Conservation (phyloP, 2,329 filamentous ascomycete genomes). For the Dothiorella sarmentorum region DNA sequence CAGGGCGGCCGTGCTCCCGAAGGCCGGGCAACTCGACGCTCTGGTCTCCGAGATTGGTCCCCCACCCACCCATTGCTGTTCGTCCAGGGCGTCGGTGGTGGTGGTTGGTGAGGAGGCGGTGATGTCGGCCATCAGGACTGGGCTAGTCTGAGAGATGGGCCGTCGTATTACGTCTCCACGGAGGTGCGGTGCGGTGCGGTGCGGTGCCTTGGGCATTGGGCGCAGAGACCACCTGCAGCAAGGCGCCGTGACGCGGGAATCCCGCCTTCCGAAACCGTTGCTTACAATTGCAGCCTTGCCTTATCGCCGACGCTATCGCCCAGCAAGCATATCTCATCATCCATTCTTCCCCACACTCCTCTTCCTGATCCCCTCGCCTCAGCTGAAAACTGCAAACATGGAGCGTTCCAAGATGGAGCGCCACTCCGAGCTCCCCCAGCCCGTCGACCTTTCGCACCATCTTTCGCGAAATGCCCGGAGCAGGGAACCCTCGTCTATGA, state of each 20-base stretch:
- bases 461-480: constrained; percentile 67
- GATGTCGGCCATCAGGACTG: no score
- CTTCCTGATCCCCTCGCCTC: no score
- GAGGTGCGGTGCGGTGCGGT: no score
- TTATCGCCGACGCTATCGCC: constrained; percentile 12
- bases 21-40: neutral
- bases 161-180: no score
- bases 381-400: neutral
- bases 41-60: neutral
- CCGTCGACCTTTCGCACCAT: constrained; percentile 76
- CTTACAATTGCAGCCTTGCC: constrained; percentile 3
- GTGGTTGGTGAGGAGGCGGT: no score
- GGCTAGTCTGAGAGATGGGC: no score
- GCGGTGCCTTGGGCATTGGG: no score
- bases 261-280: neutral
- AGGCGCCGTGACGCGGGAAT: no score
- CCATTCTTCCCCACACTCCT: constrained; percentile 6
- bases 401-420: neutral
- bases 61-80: neutral
- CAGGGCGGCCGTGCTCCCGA: constrained; percentile 4
- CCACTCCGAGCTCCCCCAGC: constrained; percentile 40
- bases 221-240: no score
- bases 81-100: no score
- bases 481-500: constrained; percentile 64
- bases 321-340: neutral